Conservation (phyloP, 1,284 basidiomycete species). For the Volvariella surrecta region DNA sequence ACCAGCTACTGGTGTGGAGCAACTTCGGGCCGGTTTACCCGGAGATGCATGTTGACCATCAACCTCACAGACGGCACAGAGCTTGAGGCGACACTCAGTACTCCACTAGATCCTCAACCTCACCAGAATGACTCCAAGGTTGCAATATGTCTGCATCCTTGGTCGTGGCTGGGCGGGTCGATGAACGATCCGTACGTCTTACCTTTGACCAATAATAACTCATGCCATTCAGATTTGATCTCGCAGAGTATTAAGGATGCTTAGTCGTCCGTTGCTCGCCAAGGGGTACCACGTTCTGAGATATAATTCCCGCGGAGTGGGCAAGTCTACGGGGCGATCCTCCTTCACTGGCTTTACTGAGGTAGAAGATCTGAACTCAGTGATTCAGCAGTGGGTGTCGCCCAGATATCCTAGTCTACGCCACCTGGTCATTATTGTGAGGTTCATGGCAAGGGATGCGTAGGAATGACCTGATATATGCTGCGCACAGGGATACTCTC, state of each 20-base stretch:
- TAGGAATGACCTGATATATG: slow-evolving; percentile 7
- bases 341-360: slow-evolving; percentile 66
- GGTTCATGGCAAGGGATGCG: slow-evolving; percentile 14
- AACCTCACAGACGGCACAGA: no score
- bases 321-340: slow-evolving; percentile 57
- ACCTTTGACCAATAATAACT: background rate
- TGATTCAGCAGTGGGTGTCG: slow-evolving; percentile 47
- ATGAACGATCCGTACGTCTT: slow-evolving; percentile 62
- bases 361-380: slow-evolving; percentile 52
- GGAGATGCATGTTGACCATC: slow-evolving; percentile 1
- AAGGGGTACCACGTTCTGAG: slow-evolving; percentile 49
- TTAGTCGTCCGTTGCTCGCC: slow-evolving; percentile 23
- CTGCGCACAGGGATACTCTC: slow-evolving; percentile 66
- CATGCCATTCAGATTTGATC: background rate
- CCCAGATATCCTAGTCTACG: slow-evolving; percentile 31
- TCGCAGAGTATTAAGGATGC: slow-evolving; percentile 1
- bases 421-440: slow-evolving; percentile 46
- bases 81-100: background rate
- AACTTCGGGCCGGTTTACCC: background rate
- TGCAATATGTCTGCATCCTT: slow-evolving; percentile 67
- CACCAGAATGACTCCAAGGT: slow-evolving; percentile 24
- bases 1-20: background rate
- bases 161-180: slow-evolving; percentile 69
- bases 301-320: slow-evolving; percentile 74
- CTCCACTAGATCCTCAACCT: slow-evolving; percentile 1